A percentile compares a stretch with the other conserved stretches of the same genome.
phyloP scores from a whole-genome alignment of 1,284 basidiomycete genomes.

The Apiotrichum mycotoxinovorans region DNA sequence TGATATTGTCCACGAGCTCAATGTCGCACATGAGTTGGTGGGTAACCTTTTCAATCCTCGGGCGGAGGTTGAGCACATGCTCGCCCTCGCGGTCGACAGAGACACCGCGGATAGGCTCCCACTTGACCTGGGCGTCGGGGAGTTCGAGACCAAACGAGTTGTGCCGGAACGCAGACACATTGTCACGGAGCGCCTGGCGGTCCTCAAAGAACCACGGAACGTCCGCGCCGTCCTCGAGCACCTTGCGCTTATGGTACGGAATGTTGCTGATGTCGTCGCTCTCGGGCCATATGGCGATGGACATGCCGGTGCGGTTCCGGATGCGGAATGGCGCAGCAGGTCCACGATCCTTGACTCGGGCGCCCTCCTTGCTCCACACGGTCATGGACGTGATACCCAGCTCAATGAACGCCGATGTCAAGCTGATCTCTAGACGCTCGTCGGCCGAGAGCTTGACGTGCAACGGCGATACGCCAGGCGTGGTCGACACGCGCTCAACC shows the following conservation, averaged over 20 bases:
- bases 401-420: slow-evolving; percentile 89
- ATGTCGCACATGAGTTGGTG: slow-evolving; percentile 89
- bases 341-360: slow-evolving; percentile 71
- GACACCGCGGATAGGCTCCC: slow-evolving; percentile 85
- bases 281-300: slow-evolving; percentile 78
- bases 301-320: slow-evolving; percentile 82
- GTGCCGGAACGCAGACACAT: slow-evolving; percentile 71
- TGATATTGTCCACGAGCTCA: slow-evolving; percentile 86
- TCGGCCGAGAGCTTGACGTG: slow-evolving; percentile 67
- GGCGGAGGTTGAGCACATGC: slow-evolving; percentile 79
- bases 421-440: slow-evolving; percentile 84
- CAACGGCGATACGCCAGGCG: slow-evolving; percentile 56
- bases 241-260: slow-evolving; percentile 34
- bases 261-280: slow-evolving; percentile 28
- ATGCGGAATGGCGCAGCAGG: slow-evolving; percentile 91
- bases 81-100: slow-evolving; percentile 95
- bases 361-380: slow-evolving; percentile 70
- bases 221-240: slow-evolving; percentile 64
- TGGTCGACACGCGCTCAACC: slow-evolving; percentile 36
- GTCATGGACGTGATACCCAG: slow-evolving; percentile 71
- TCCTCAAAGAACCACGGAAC: slow-evolving; percentile 98
- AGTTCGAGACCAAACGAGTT: slow-evolving; percentile 82
- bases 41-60: slow-evolving; percentile 68
- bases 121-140: slow-evolving; percentile 66
- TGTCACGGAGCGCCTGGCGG: slow-evolving; percentile 90